Evolutionary conservation across 2,329 filamentous ascomycete genomes (phyloP).

Genomic region (Trichophyton benhamiae): DNA sequence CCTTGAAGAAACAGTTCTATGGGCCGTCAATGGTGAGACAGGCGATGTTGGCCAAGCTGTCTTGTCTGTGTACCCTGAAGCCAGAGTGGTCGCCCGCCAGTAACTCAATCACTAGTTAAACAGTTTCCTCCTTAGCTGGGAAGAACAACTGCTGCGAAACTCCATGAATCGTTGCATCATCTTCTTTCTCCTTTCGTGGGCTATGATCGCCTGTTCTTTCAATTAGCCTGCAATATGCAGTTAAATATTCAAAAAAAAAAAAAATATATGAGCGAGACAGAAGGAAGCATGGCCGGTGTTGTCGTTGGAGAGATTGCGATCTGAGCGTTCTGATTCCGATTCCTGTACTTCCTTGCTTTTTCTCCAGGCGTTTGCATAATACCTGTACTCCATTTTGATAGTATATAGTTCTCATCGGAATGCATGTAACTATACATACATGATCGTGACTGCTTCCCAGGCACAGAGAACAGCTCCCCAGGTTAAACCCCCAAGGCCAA

Average conservation of each 20-base stretch:
- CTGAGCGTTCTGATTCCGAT: not conserved
- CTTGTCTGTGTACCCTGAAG: constrained; percentile 23
- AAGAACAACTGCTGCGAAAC: constrained; percentile 1
- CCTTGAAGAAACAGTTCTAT: constrained; percentile 31
- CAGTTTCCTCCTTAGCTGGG: not conserved
- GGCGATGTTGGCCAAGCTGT: constrained; percentile 24
- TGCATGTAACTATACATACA: not conserved
- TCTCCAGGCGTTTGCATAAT: not conserved
- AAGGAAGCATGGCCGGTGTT: not conserved
- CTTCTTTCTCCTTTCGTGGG: not conserved
- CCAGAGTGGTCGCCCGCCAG: constrained; percentile 22
- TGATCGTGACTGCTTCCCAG: not conserved
- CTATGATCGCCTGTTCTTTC: not conserved
- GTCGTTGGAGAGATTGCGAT: not conserved
- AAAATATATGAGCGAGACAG: not conserved
- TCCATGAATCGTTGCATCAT: not conserved
- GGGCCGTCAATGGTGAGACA: constrained; percentile 28
- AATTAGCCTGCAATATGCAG: too few relatives aligned
- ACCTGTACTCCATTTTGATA: not conserved
- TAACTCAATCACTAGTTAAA: constrained; percentile 12
- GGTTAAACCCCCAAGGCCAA: not conserved
- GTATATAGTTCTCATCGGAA: not conserved
- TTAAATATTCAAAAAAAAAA: too few relatives aligned
- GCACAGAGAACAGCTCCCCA: not conserved
- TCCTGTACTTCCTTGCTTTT: not conserved